phyloP scores from a whole-genome alignment of 495 filamentous ascomycete species.

The Talaromyces adpressus region DNA sequence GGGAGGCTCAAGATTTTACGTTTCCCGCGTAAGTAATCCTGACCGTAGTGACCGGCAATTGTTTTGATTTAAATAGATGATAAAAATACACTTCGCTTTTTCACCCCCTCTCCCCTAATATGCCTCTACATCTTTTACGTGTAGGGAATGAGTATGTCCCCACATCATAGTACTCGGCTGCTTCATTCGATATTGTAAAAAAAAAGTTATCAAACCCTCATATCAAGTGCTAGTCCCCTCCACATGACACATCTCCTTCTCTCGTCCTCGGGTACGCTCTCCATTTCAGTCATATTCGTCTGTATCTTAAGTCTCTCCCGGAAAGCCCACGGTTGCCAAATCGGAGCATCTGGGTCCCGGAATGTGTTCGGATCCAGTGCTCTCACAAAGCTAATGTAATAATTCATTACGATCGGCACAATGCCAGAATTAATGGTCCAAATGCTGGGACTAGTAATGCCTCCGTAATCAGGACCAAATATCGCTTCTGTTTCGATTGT shows the following conservation, averaged over 20 bases:
- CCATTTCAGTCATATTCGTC: conserved; percentile 49
- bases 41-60: no score
- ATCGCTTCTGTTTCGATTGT: conserved; percentile 55
- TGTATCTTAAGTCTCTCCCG: conserved; percentile 34
- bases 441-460: conserved; percentile 34
- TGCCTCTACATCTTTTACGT: no score
- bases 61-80: no score
- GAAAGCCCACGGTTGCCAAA: conserved; percentile 34
- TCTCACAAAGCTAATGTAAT: conserved; percentile 59
- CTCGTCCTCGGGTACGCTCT: conserved; percentile 35
- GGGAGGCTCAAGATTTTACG: no score
- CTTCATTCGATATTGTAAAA: no score
- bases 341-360: conserved; percentile 24
- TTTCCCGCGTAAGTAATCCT: no score
- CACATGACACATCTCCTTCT: conserved; percentile 39
- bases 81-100: no score
- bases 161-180: no score
- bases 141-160: no score
- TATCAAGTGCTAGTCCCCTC: conserved; percentile 14
- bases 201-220: no score
- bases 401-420: conserved; percentile 49
- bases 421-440: conserved; percentile 36
- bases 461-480: conserved; percentile 33
- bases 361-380: conserved; percentile 52
- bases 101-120: no score